Base-by-base conservation (phyloP, 1,284 basidiomycete genomes). In the Mycosarcoma mackinlayi region DNA sequence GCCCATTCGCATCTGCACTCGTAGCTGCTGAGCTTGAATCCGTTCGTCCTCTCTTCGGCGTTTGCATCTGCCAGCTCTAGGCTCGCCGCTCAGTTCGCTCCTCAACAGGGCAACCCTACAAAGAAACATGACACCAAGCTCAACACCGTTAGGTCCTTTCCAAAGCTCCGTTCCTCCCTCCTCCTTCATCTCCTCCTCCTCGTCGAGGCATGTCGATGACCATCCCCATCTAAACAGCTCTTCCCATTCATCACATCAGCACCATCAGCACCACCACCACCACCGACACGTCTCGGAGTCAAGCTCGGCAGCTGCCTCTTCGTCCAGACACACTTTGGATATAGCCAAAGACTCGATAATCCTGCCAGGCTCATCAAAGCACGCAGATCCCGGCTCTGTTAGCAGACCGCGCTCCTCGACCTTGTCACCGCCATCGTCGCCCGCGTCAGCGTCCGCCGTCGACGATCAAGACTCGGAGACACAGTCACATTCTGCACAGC, bases 321-420 rank as follows among this genome's bases (percentile, higher is more conserved):
- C 65, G 25, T 62, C 58, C 21, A 48, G 46, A 21, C 50, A 54
- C 14, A 68, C 58, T 11, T 27, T 62, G 16, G 53, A 61, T 23
- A 40, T 60, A 23, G 19, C 25, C 47, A 16, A 42, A 6, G 21
- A 25, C 49, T 31, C 39, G 24, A 23, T 18, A 2, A 6, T 5
- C 8, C 9, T 19, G 21, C 24, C 41, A 27, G 42, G 19, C 31
- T 27, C 34, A 4, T 57, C 40, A 18, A 34, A 52, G 21, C 23
- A 52, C 23, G 16, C 18, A 14, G 39, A 33, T 28, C 39, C 38
- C 2, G 13, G 25, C 6, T 21, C 51, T 27, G 19, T 35, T 14
- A 49, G 25, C 41, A 35, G 51, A 37, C 46, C 46, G 23, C 40
- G 47, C 23, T 25, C 48, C 41, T 59, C 62, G 18, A 56, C 51